Conservation (phyloP, 805 yeast genomes). For the Pichia pseudocactophila region DNA sequence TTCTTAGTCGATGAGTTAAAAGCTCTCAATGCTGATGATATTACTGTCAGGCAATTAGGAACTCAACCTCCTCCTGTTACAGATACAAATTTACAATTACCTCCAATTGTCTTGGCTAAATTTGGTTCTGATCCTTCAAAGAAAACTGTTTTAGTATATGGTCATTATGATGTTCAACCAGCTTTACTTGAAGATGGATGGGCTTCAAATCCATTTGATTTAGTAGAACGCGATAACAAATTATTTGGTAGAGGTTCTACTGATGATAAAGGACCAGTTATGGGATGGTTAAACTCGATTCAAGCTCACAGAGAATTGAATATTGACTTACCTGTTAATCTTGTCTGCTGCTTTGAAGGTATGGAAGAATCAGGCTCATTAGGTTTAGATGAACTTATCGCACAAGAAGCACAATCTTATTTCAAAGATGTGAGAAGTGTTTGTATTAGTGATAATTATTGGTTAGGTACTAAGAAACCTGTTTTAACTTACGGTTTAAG, state of each 20-base stretch:
- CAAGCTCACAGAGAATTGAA: conserved; percentile 85
- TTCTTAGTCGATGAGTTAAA: conserved; percentile 65
- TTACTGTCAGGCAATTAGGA: conserved; percentile 77
- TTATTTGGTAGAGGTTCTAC: conserved; percentile 91
- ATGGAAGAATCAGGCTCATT: conserved; percentile 98
- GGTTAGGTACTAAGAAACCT: conserved; percentile 97
- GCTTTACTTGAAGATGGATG: conserved; percentile 91
- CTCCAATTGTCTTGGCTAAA: conserved; percentile 91
- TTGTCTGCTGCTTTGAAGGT: conserved; percentile 92
- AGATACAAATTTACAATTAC: conserved; percentile 59
- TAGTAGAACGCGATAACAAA: conserved; percentile 59
- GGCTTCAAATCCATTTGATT: conserved; percentile 82
- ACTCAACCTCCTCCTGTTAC: conserved; percentile 86
- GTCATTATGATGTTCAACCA: conserved; percentile 98
- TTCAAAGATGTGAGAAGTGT: conserved; percentile 90
- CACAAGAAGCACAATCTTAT: conserved; percentile 65
- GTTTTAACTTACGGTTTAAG: conserved; percentile 95
- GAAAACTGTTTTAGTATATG: conserved; percentile 86
- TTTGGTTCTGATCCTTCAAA: conserved; percentile 74
- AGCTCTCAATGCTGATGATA: conserved; percentile 69
- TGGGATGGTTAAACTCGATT: conserved; percentile 91
- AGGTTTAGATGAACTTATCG: conserved; percentile 80
- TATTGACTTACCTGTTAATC: conserved; percentile 85
- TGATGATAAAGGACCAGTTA: conserved; percentile 97
- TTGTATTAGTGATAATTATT: conserved; percentile 93